phyloP scores from a whole-genome alignment of 257 asterid species.

The Rubia yunnanensis region DNA sequence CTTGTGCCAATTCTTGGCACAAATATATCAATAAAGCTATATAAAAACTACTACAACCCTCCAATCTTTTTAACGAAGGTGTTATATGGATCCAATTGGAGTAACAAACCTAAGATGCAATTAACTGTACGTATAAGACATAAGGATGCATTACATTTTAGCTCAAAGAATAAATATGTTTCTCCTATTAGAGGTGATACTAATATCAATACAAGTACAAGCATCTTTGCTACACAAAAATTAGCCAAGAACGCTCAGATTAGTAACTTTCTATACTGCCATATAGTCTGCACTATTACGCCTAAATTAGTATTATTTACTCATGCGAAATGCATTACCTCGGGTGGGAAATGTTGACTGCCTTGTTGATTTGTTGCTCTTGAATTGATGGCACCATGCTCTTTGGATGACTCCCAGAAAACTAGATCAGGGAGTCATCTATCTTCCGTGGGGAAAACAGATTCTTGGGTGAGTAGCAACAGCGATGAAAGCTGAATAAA shows the following conservation, averaged over 20 bases:
- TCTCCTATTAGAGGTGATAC: neutral
- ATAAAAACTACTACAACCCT: neutral
- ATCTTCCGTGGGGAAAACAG: conserved; percentile 21
- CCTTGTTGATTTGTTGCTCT: neutral
- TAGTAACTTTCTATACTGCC: neutral
- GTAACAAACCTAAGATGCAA: neutral
- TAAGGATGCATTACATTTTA: neutral
- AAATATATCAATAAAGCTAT: too few relatives aligned
- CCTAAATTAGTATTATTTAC: neutral
- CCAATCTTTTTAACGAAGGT: neutral
- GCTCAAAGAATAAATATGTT: neutral
- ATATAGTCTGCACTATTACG: neutral
- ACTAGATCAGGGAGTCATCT: conserved; percentile 16
- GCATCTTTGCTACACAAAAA: neutral
- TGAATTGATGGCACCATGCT: neutral
- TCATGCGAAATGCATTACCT: neutral
- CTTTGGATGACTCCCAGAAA: neutral
- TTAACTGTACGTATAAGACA: neutral
- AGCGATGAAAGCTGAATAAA: conserved; percentile 58
- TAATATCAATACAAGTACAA: neutral
- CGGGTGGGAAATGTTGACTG: neutral
- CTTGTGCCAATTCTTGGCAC: too few relatives aligned
- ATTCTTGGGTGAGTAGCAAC: conserved; percentile 46
- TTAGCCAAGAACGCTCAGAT: neutral
- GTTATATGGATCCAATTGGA: neutral